A percentile compares a stretch with the other conserved stretches of the same genome.
These are phyloP conservation scores for Fusarium anguioides DNA, from an alignment of 2,329 filamentous ascomycete species.

Conservation along the genomic window DNA sequence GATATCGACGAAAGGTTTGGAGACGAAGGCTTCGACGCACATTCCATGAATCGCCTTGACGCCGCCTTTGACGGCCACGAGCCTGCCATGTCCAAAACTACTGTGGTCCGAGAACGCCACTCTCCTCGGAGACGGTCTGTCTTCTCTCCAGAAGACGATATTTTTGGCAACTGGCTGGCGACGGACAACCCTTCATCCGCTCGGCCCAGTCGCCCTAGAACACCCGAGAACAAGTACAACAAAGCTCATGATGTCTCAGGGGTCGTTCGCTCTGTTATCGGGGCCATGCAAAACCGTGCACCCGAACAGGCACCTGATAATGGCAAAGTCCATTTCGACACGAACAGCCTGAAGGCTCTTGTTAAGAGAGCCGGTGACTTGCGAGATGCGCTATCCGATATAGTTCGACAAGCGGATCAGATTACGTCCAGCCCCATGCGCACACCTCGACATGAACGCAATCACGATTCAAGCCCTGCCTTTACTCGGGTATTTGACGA, in stretches of 20 bases:
- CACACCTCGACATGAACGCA: conserved; percentile 59
- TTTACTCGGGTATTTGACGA: conserved; percentile 75
- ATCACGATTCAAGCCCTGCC: conserved; percentile 70
- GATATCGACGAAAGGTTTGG: conserved; percentile 58
- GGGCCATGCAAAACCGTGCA: conserved; percentile 69
- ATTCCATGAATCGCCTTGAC: conserved; percentile 56
- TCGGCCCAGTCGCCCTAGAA: conserved; percentile 56
- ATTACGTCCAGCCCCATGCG: conserved; percentile 66
- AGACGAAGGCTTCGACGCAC: conserved; percentile 61
- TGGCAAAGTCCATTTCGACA: conserved; percentile 71
- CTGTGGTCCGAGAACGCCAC: conserved; percentile 65
- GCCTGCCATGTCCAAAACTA: conserved; percentile 59
- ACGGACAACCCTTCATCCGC: conserved; percentile 50
- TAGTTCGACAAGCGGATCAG: conserved; percentile 69
- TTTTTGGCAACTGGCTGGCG: conserved; percentile 67
- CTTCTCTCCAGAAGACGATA: conserved; percentile 73
- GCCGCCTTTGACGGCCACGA: conserved; percentile 57
- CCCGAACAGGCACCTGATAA: conserved; percentile 53
- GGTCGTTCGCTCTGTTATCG: conserved; percentile 71
- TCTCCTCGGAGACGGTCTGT: conserved; percentile 68
- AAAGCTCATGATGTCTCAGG: conserved; percentile 56
- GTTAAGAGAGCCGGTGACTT: conserved; percentile 71
- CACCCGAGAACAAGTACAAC: conserved; percentile 52
- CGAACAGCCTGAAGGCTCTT: conserved; percentile 73
- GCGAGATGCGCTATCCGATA: conserved; percentile 68